These are phyloP conservation scores for Luzula sylvatica DNA, from an alignment of 176 grass and related monocot species.

Conservation along the genomic window DNA sequence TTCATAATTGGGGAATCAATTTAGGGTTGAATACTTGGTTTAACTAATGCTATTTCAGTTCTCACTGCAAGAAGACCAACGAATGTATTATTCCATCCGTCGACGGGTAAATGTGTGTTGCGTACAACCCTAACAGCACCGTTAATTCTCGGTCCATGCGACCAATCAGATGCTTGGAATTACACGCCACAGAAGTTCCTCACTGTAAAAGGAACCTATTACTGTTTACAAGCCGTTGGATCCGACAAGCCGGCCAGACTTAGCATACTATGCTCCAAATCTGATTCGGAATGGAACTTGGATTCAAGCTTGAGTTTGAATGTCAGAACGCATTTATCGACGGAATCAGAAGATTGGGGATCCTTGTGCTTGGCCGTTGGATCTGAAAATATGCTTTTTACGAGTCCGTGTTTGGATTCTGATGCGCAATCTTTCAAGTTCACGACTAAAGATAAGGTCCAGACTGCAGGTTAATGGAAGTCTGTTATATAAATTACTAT, in stretches of 20 bases:
- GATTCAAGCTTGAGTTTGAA: not conserved
- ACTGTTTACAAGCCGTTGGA: slow-evolving; percentile 8
- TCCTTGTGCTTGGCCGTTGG: slow-evolving; percentile 25
- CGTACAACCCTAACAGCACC: slow-evolving; percentile 2
- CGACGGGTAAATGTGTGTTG: slow-evolving; percentile 17
- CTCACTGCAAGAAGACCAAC: not conserved
- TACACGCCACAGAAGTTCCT: slow-evolving; percentile 32
- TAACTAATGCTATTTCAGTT: slow-evolving; percentile 6
- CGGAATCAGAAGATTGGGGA: not conserved
- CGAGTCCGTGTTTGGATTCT: slow-evolving; percentile 18
- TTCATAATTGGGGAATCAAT: no score
- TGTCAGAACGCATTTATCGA: not conserved
- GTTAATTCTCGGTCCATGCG: slow-evolving; percentile 17
- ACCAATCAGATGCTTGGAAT: slow-evolving; percentile 15
- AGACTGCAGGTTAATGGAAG: not conserved
- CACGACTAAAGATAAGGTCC: slow-evolving; percentile 2
- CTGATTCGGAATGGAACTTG: slow-evolving; percentile 31
- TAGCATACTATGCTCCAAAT: slow-evolving; percentile 3
- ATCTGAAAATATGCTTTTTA: slow-evolving; percentile 15
- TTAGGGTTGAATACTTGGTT: no score
- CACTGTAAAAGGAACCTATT: slow-evolving; percentile 28
- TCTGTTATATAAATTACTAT: no score
- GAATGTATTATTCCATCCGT: slow-evolving; percentile 30
- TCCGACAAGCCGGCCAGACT: slow-evolving; percentile 19
- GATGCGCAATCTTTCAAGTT: slow-evolving; percentile 25